Evolutionary conservation across 805 yeast species (phyloP).

Genomic region (Wickerhamiella dianesei): DNA sequence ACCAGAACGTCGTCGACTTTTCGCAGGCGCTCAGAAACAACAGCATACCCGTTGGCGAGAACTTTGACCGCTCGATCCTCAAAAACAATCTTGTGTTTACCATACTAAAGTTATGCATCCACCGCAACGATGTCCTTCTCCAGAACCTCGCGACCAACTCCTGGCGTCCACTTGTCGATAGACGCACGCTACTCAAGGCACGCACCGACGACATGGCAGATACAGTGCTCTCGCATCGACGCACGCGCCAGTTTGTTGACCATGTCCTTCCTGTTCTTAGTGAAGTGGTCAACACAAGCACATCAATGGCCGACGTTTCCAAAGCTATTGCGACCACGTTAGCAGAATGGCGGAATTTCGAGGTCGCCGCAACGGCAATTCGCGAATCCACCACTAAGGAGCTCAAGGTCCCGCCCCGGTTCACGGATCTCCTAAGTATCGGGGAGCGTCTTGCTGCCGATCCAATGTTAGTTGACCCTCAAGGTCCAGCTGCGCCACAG

Average conservation of each 20-base stretch:
- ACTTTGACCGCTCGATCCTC: conserved; percentile 6
- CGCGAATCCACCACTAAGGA: too few species aligned
- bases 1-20: conserved; percentile 3
- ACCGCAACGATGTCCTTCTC: conserved; percentile 10
- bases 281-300: background rate
- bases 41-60: conserved; percentile 3
- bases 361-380: background rate
- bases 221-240: background rate
- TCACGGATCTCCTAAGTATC: background rate
- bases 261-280: background rate
- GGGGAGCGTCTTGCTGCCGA: background rate
- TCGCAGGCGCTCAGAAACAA: background rate
- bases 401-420: conserved; percentile 1
- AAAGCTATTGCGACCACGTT: background rate
- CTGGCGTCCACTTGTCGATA: background rate
- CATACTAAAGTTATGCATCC: conserved; percentile 8
- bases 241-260: background rate
- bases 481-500: conserved; percentile 4
- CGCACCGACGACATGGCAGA: background rate
- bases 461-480: background rate
- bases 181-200: background rate
- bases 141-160: conserved; percentile 9
- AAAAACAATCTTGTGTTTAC: conserved; percentile 8
- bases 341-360: background rate
- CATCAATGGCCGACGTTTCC: background rate